Evolutionary conservation across 1,284 basidiomycete species (phyloP).

Genomic region (Athelia psychrophila): DNA sequence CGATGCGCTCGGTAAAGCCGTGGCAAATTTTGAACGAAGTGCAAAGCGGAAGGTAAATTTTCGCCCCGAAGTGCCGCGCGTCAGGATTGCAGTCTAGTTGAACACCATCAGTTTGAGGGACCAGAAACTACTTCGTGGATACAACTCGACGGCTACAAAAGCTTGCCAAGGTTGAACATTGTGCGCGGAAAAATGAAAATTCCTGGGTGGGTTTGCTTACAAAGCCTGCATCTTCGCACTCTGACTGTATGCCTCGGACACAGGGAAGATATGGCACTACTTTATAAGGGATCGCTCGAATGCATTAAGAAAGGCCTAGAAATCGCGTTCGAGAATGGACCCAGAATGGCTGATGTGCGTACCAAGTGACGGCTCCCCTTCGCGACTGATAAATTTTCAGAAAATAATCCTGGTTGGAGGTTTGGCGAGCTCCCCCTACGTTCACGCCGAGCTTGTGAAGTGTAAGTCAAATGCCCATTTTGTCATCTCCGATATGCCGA

Average conservation of each 20-base stretch:
- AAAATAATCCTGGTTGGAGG: slow-evolving; percentile 10
- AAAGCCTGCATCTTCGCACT: background rate
- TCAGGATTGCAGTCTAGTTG: background rate
- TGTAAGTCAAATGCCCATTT: background rate
- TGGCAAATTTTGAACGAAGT: slow-evolving; percentile 5
- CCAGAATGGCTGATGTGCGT: slow-evolving; percentile 3
- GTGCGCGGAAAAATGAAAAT: slow-evolving; percentile 5
- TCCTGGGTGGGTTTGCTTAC: background rate
- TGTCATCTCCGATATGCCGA: too few relatives aligned
- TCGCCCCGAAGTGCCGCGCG: background rate
- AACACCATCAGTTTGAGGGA: slow-evolving; percentile 3
- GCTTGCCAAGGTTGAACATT: slow-evolving; percentile 1
- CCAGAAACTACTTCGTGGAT: slow-evolving; percentile 3
- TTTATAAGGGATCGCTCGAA: slow-evolving; percentile 6
- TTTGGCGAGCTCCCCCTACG: slow-evolving; percentile 9
- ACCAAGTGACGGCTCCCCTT: background rate
- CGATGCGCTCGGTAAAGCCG: slow-evolving; percentile 1
- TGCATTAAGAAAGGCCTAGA: slow-evolving; percentile 8
- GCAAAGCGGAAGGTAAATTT: slow-evolving; percentile 4
- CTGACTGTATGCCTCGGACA: background rate
- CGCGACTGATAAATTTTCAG: background rate
- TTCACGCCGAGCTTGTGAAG: slow-evolving; percentile 3
- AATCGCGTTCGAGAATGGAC: slow-evolving; percentile 6
- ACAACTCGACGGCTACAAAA: slow-evolving; percentile 5
- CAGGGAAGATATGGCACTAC: slow-evolving; percentile 5